These are phyloP conservation scores for Plectosphaerella cucumerina DNA, from an alignment of 2,329 filamentous ascomycete genomes.

Conservation along the genomic window DNA sequence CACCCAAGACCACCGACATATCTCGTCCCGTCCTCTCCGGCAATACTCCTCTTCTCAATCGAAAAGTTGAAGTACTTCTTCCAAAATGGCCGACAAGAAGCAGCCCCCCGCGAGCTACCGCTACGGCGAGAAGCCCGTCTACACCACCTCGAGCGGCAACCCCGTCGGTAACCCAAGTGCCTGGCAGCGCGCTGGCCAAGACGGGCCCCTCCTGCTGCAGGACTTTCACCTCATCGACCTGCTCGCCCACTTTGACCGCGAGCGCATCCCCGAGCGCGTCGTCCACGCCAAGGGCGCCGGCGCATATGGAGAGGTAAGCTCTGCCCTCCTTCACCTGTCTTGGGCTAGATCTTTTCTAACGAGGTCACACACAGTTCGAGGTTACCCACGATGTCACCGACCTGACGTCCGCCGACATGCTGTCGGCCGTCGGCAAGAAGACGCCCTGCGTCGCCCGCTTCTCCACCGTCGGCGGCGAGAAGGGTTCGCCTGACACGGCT, in stretches of 20 bases:
- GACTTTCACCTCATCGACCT: conserved; percentile 63
- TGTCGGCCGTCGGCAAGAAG: conserved; percentile 61
- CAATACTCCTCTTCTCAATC: background rate
- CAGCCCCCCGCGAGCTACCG: conserved; percentile 38
- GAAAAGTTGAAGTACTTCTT: background rate
- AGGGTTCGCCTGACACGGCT: conserved; percentile 66
- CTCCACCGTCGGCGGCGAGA: conserved; percentile 72
- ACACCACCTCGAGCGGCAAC: conserved; percentile 56
- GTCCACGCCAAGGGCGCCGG: conserved; percentile 58
- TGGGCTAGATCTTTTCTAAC: background rate
- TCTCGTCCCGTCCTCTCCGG: background rate
- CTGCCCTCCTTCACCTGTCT: background rate
- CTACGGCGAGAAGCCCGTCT: conserved; percentile 54
- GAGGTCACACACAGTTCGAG: conserved; percentile 32
- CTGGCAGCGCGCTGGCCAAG: conserved; percentile 48
- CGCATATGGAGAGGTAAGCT: conserved; percentile 40
- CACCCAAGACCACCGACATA: background rate
- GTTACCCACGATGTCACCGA: conserved; percentile 45
- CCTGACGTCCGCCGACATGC: conserved; percentile 46
- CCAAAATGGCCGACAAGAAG: conserved; percentile 36
- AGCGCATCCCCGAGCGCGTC: conserved; percentile 44
- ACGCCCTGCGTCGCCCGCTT: conserved; percentile 66
- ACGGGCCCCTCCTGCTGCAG: conserved; percentile 58
- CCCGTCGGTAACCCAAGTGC: conserved; percentile 47
- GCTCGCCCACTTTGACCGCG: conserved; percentile 50